Conservation (phyloP, 176 grass and related monocot genomes). For the Juncus inflexus region DNA sequence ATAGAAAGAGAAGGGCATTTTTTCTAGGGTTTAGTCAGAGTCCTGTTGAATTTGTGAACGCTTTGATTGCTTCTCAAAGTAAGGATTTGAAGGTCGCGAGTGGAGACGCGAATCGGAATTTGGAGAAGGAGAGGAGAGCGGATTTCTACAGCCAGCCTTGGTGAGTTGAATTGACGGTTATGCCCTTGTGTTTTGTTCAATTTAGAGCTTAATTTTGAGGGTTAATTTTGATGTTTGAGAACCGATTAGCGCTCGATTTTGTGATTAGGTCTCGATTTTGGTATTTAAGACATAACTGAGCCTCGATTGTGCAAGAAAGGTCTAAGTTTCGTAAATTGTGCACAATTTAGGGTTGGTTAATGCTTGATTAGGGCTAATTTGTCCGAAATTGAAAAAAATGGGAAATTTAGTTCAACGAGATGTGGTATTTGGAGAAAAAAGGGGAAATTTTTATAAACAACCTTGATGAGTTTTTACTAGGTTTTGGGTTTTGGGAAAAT, state of each 20-base stretch:
- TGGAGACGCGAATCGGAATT: slow-evolving; percentile 73
- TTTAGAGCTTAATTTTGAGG: background rate
- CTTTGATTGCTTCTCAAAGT: slow-evolving; percentile 85
- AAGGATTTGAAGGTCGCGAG: slow-evolving; percentile 94
- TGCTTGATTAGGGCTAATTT: no score
- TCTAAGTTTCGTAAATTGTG: no score
- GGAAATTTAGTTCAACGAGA: slow-evolving; percentile 29
- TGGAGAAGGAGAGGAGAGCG: slow-evolving; percentile 73
- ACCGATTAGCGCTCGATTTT: no score
- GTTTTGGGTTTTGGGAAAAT: background rate
- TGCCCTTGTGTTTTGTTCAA: background rate
- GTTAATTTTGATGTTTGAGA: no score
- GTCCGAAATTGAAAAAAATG: no score
- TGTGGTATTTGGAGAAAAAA: slow-evolving; percentile 74
- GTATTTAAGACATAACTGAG: no score
- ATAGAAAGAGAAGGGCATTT: slow-evolving; percentile 84
- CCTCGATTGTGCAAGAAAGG: no score
- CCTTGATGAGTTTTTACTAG: slow-evolving; percentile 47
- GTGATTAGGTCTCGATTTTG: no score
- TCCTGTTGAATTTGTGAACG: slow-evolving; percentile 89
- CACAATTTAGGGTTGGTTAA: no score
- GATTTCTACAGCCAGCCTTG: slow-evolving; percentile 95
- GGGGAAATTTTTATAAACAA: slow-evolving; percentile 85
- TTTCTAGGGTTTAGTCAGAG: slow-evolving; percentile 98
- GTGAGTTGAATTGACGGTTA: slow-evolving; percentile 32